Conservation (phyloP, 148 eudicot species). For the Mesembryanthemum crystallinum region DNA sequence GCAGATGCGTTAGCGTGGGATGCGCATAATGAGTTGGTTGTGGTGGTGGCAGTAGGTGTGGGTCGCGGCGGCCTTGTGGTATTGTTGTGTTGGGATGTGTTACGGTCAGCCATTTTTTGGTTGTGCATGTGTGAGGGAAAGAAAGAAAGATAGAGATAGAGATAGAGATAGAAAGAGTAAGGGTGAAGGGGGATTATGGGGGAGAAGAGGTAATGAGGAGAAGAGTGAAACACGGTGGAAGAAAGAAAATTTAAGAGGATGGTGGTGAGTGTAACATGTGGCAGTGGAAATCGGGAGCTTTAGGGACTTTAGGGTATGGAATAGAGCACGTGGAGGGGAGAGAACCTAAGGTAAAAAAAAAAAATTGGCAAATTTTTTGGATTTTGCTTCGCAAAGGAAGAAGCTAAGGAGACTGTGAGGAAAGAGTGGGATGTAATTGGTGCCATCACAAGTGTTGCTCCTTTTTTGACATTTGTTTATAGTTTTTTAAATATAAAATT, state of each 20-base stretch:
- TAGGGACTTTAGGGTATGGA: slow-evolving; percentile 19
- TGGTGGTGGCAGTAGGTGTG: neutral
- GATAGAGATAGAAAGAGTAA: neutral
- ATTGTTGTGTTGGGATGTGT: neutral
- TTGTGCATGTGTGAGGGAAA: neutral
- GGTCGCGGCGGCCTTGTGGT: slow-evolving; percentile 8
- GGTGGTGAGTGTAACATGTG: slow-evolving; percentile 21
- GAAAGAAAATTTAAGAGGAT: neutral
- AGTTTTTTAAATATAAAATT: too few relatives aligned
- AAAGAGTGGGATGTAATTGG: too few relatives aligned
- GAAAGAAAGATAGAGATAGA: neutral
- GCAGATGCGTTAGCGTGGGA: slow-evolving; percentile 16
- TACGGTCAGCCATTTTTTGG: slow-evolving; percentile 12
- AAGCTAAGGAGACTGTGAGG: too few relatives aligned
- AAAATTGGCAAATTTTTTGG: too few relatives aligned
- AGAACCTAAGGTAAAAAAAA: too few relatives aligned
- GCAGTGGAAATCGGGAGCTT: slow-evolving; percentile 8
- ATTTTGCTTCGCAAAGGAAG: too few relatives aligned
- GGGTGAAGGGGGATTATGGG: too few relatives aligned
- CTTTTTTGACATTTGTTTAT: too few relatives aligned
- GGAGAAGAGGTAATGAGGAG: neutral
- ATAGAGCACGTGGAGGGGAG: slow-evolving; percentile 9
- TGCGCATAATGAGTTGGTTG: slow-evolving; percentile 10
- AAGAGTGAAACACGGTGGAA: neutral
- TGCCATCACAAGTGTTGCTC: too few relatives aligned